Evolutionary conservation across 306 rosid species (phyloP), one percentile per base, ranked within the genome.

Genomic region (Acacia melanoxylon): DNA sequence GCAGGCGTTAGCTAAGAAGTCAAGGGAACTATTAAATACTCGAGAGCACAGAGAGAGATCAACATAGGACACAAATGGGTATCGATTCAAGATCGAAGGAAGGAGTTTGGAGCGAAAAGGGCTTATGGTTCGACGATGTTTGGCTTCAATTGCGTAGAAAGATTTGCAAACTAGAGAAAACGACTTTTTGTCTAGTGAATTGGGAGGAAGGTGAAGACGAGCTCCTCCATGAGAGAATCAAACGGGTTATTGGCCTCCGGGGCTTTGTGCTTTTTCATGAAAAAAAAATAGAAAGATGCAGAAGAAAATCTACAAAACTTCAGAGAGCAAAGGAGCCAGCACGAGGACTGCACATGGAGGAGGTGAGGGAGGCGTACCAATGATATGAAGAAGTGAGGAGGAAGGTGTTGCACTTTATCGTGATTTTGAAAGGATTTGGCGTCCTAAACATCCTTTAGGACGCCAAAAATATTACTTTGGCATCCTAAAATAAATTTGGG

Each of bases 31-130:
- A 67, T 95, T 94, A 0, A 81, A 37, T 78, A 95, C 85, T 52
- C 93, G 88, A 46, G 96, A 90, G 65, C 96, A 92, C 9, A 92
- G 91, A 3, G 98, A 84, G 80, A 95, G 92, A 82, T 95, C 93
- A 75, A 90, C 52, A 13, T 75, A 82, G 41, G 81, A 25, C 1
- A 88, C 82, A 16, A 52, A 49, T 0, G 90, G 80, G 85, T 89
- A 95, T 20, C 99, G 88, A 2, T 77, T 68, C 11, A 90, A 85
- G 13, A 90, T 40, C 2, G 81, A 27, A 6, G 93, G 90, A 70
- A 95, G 85, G 65, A 81, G 87, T 27, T 92, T 91, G 33, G 91
- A 71, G 76, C 98, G 96, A 4, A 90, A 83, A 6, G 97, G 97
- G 72, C 82, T 86, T 16, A 95, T 86, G 40, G 74, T 61, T 65